Base-by-base conservation (phyloP, 345 rosid species). In the Eucalyptus dawsonii region DNA sequence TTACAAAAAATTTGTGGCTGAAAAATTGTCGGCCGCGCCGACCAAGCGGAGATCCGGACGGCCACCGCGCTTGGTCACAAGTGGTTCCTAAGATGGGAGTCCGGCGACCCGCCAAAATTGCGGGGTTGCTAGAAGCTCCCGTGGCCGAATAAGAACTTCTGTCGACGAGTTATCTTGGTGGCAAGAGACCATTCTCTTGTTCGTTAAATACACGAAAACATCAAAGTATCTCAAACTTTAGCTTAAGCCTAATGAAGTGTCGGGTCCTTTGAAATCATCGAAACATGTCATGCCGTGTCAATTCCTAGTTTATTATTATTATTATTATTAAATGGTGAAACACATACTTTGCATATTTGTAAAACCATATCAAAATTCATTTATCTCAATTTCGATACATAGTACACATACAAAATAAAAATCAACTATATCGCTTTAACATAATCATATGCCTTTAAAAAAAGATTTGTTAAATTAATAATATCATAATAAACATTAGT, bases 241-340 rank as follows among this genome's bases (percentile, higher is more conserved):
- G n/a, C 1, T 27, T n/a, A n/a, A 60, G 67, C 1, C 14, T 60
- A 60, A 27, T 60, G 0, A 60, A 60, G 67, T 60, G 31, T 27
- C 6, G 69, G 69, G n/a, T 13, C 69, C 14, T 12, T 27, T 60
- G n/a, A 60, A 27, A 60, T 60, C 0, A 60, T 60, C 0, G 4
- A 60, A 60, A 60, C 15, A 27, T 60, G 0, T 60, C 67, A 60
- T 27, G 29, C 0, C 0, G 2, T 60, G 0, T 29, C 14, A 27
- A 60, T 60, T 60, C n/a, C 15, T 60, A 12, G 1, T 58, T 7
- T n/a, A n/a, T 51, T 44, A 5, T 42, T 54, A 6, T 50, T 15
- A 17, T 34, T 34, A 2, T 34, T 34, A 34, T 51, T 4, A 22
- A 9, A 56, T 56, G 60, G 60, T 1, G 6, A 56, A 56, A 56